Conservation (phyloP, 1,284 basidiomycete species). For the Chondrostereum purpureum region DNA sequence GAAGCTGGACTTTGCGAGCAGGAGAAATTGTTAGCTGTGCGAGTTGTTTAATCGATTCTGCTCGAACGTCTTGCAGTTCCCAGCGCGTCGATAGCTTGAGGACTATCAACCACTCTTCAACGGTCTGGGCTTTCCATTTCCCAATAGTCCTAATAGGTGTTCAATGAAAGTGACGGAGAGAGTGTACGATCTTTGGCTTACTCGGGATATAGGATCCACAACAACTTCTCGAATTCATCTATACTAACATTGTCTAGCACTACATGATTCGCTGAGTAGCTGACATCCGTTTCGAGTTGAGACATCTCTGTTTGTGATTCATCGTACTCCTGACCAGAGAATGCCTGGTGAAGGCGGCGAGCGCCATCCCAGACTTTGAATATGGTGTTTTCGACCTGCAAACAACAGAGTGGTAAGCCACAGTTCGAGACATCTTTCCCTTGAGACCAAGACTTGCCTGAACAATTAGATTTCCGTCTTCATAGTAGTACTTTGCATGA, state of each 20-base stretch:
- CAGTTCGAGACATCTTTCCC: background rate
- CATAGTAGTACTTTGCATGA: slow-evolving; percentile 4
- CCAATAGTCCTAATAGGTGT: background rate
- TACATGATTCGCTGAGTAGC: slow-evolving; percentile 13
- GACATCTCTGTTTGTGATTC: slow-evolving; percentile 3
- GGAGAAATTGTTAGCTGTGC: slow-evolving; percentile 9
- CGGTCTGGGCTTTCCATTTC: slow-evolving; percentile 5
- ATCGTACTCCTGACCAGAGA: slow-evolving; percentile 1
- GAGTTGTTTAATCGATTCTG: slow-evolving; percentile 8
- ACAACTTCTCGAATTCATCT: slow-evolving; percentile 11
- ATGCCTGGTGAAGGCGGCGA: background rate
- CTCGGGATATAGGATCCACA: slow-evolving; percentile 14
- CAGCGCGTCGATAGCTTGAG: slow-evolving; percentile 15
- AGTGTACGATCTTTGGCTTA: background rate
- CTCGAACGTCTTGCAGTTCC: slow-evolving; percentile 14
- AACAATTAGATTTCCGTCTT: slow-evolving; percentile 3
- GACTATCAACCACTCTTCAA: slow-evolving; percentile 15
- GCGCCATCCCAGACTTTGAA: slow-evolving; percentile 6
- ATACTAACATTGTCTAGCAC: slow-evolving; percentile 13
- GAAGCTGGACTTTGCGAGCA: slow-evolving; percentile 13
- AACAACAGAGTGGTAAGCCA: background rate
- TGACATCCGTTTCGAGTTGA: slow-evolving; percentile 10
- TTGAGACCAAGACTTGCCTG: background rate
- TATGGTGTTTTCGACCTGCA: slow-evolving; percentile 2
- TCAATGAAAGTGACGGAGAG: background rate